phyloP scores from a whole-genome alignment of 2,329 filamentous ascomycete species.

The Paraphaeosphaeria sporulosa region DNA sequence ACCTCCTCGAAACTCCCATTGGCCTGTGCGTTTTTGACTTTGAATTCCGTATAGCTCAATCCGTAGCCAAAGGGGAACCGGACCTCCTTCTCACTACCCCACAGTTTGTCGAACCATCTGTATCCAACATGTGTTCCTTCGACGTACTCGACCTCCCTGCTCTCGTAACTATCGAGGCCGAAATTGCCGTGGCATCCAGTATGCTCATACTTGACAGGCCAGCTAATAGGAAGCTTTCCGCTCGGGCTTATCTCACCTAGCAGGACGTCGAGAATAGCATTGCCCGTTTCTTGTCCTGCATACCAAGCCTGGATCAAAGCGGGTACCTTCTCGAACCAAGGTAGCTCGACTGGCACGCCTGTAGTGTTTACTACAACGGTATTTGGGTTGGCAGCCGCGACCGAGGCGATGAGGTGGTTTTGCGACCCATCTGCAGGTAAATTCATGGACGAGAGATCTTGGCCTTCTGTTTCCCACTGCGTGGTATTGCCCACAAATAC shows the following conservation, averaged over 20 bases:
- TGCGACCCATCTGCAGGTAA: constrained; percentile 52
- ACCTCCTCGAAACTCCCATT: constrained; percentile 54
- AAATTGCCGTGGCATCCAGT: constrained; percentile 65
- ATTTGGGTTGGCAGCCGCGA: constrained; percentile 66
- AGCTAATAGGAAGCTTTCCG: constrained; percentile 75
- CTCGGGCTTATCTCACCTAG: constrained; percentile 70
- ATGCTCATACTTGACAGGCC: constrained; percentile 64
- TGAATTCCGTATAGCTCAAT: constrained; percentile 67
- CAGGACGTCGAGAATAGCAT: constrained; percentile 69
- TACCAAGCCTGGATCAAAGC: constrained; percentile 76
- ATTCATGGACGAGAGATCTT: constrained; percentile 65
- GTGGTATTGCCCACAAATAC: constrained; percentile 76
- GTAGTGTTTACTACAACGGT: constrained; percentile 71
- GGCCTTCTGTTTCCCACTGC: constrained; percentile 74
- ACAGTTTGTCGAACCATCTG: constrained; percentile 47
- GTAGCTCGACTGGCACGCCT: constrained; percentile 73
- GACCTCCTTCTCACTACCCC: constrained; percentile 60
- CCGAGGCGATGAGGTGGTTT: constrained; percentile 51
- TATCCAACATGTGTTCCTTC: constrained; percentile 33
- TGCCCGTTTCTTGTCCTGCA: constrained; percentile 69
- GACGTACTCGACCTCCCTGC: constrained; percentile 52
- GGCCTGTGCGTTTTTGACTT: constrained; percentile 49
- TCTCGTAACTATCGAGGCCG: constrained; percentile 69
- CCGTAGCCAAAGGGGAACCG: constrained; percentile 71
- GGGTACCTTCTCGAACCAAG: constrained; percentile 69